Percentiles rank a stretch among this genome's conserved stretches.
These are phyloP conservation scores for Luzula sylvatica DNA, from an alignment of 176 grass and related monocot species.

Conservation along the genomic window DNA sequence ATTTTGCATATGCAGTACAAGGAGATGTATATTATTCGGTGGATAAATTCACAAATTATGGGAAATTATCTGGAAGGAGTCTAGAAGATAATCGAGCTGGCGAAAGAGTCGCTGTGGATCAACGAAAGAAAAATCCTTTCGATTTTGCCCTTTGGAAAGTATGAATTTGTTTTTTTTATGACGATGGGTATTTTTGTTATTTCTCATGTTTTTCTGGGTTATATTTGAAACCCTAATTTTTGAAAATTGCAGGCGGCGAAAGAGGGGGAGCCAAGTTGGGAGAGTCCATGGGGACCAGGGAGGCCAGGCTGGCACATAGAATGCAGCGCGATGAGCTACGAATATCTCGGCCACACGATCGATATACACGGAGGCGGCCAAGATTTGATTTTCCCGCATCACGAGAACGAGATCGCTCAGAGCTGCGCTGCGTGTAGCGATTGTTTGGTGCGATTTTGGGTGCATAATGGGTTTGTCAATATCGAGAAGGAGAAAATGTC, in stretches of 20 bases:
- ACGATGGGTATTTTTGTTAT: not conserved
- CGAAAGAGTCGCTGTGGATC: slow-evolving; percentile 84
- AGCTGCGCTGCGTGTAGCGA: slow-evolving; percentile 75
- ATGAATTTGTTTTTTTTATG: slow-evolving; percentile 10
- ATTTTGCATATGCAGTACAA: slow-evolving; percentile 64
- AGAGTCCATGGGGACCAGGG: slow-evolving; percentile 87
- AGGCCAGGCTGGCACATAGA: slow-evolving; percentile 96
- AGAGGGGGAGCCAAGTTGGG: slow-evolving; percentile 84
- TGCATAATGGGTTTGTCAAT: slow-evolving; percentile 99
- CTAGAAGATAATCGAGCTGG: slow-evolving; percentile 94
- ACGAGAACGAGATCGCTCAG: slow-evolving; percentile 98
- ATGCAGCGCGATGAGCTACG: slow-evolving; percentile 93
- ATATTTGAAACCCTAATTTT: slow-evolving; percentile 3
- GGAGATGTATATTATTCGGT: slow-evolving; percentile 92
- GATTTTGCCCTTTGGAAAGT: slow-evolving; percentile 99
- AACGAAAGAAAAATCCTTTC: slow-evolving; percentile 88
- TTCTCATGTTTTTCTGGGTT: too few species aligned
- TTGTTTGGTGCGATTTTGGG: slow-evolving; percentile 70
- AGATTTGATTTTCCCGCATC: slow-evolving; percentile 88
- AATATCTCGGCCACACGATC: slow-evolving; percentile 69
- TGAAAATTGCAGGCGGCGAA: slow-evolving; percentile 55
- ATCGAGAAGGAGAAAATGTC: slow-evolving; percentile 94
- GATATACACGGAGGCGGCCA: slow-evolving; percentile 93
- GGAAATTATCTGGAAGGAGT: slow-evolving; percentile 74
- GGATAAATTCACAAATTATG: slow-evolving; percentile 76